Percentiles rank a stretch among this genome's conserved stretches.
Conservation (phyloP, 495 filamentous ascomycete genomes). For the Lepidopterella palustris region DNA sequence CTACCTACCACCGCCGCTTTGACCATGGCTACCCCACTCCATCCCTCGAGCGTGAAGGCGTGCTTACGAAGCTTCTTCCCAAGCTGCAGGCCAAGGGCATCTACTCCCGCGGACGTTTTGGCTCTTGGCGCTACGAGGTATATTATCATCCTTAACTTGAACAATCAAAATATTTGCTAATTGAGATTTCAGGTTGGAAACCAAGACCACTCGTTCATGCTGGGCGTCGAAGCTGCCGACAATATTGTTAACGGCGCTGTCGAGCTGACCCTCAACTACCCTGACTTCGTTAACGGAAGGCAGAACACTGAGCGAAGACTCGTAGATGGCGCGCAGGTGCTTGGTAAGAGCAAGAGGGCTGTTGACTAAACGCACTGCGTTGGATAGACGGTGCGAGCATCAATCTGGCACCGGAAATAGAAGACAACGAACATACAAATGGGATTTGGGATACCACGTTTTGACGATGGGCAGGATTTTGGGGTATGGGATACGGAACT, state of each 20-base stretch:
- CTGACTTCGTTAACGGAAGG: conserved; percentile 93
- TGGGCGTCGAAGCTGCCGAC: conserved; percentile 95
- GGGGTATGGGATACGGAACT: background rate
- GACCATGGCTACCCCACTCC: conserved; percentile 99
- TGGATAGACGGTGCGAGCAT: no score
- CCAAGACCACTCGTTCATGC: conserved; percentile 98
- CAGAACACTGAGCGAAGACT: conserved; percentile 84
- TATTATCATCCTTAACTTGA: no score
- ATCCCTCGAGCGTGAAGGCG: conserved; percentile 87
- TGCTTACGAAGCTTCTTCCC: conserved; percentile 85
- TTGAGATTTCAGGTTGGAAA: no score
- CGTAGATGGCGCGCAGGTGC: conserved; percentile 65
- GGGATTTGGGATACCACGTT: background rate
- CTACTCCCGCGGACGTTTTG: conserved; percentile 93
- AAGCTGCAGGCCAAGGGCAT: conserved; percentile 87
- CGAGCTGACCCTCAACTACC: conserved; percentile 97
- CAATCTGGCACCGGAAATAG: no score
- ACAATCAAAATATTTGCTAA: no score
- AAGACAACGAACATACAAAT: no score
- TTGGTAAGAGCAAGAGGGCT: conserved; percentile 38
- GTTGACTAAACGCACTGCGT: background rate
- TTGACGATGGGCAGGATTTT: background rate
- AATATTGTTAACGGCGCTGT: conserved; percentile 90
- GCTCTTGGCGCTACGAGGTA: conserved; percentile 97
- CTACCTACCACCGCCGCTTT: conserved; percentile 96